Base-by-base conservation (phyloP, 257 asterid species). In the Cordia subcordata region DNA sequence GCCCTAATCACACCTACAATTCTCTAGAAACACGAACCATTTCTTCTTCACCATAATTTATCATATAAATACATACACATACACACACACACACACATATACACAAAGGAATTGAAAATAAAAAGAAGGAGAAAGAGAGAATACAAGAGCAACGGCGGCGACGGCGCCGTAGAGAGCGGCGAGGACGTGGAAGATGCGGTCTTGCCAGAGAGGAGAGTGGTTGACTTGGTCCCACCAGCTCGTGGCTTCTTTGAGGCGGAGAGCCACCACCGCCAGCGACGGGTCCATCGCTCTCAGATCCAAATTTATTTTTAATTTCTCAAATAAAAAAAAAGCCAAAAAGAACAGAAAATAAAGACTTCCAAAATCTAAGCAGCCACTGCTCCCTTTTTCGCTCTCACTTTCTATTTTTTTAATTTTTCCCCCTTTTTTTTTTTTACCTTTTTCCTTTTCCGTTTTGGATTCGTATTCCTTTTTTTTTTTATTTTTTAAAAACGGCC, bases 181-280 rank as follows among this genome's bases (percentile, higher is more conserved):
- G 44, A 91, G 92, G 16, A 72, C 66, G 64, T 77, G 87, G 67
- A 85, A 91, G 27, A 81, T 84, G 20, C 85, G 82, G 82, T 84
- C 95, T 70, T 91, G 98, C 98, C 98, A 91, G 42, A 72, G 62
- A 49, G 75, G 63, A 0, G 95, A 84, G 47, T 77, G 62, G 49
- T 88, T 85, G 27, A 91, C 79, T 23, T 70, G 53, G 60, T 85
- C 88, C 98, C 98, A 91, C 98, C 96, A 88, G 64, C 76, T 77
- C 61, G 77, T 64, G 4, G 93, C 87, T 13, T 71, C 85, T 63
- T 75, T 86, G 16, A 91, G 89, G 64, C 73, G 80, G 70, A 69
- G 84, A 71, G 81, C 87, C 85, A 55, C 79, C 70, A 21, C 55
- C 37, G 61, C 84, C 62, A 51, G 69, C 64, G 61, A 55, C 53